These are phyloP conservation scores for Lasiodiplodia sp. DNA, from an alignment of 2,329 filamentous ascomycete genomes.

Conservation along the genomic window DNA sequence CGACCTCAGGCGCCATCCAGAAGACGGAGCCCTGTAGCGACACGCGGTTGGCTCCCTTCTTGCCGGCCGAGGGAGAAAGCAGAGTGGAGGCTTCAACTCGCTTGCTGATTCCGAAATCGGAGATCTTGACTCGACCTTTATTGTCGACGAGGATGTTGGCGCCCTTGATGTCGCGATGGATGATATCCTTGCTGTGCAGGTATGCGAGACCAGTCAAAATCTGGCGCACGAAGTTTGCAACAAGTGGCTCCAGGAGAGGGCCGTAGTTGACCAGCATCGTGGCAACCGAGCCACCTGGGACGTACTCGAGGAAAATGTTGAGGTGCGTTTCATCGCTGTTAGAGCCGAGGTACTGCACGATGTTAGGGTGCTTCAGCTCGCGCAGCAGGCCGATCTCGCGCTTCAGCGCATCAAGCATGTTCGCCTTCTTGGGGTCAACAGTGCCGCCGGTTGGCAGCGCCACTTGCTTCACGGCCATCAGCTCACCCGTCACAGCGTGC, in stretches of 20 bases:
- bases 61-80: slow-evolving; percentile 57
- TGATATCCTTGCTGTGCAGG: slow-evolving; percentile 92
- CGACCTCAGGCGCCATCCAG: slow-evolving; percentile 99
- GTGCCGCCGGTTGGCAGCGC: slow-evolving; percentile 82
- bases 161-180: slow-evolving; percentile 98
- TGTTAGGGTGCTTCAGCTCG: slow-evolving; percentile 94
- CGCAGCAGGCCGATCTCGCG: slow-evolving; percentile 94
- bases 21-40: slow-evolving; percentile 97
- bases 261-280: slow-evolving; percentile 99
- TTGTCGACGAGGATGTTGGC: slow-evolving; percentile 99
- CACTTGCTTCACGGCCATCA: slow-evolving; percentile 98
- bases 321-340: slow-evolving; percentile 89
- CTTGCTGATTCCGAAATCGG: slow-evolving; percentile 98
- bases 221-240: slow-evolving; percentile 95
- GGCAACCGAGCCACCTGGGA: slow-evolving; percentile 94
- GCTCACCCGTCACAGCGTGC: slow-evolving; percentile 93
- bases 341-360: slow-evolving; percentile 96
- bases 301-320: slow-evolving; percentile 99
- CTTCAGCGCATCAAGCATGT: slow-evolving; percentile 97
- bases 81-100: slow-evolving; percentile 93
- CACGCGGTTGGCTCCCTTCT: slow-evolving; percentile 66
- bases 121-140: slow-evolving; percentile 98
- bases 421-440: slow-evolving; percentile 88
- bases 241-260: slow-evolving; percentile 88
- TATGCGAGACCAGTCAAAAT: slow-evolving; percentile 93